These are phyloP conservation scores for Puccinia coronata DNA, from an alignment of 1,284 basidiomycete genomes.

Conservation along the genomic window DNA sequence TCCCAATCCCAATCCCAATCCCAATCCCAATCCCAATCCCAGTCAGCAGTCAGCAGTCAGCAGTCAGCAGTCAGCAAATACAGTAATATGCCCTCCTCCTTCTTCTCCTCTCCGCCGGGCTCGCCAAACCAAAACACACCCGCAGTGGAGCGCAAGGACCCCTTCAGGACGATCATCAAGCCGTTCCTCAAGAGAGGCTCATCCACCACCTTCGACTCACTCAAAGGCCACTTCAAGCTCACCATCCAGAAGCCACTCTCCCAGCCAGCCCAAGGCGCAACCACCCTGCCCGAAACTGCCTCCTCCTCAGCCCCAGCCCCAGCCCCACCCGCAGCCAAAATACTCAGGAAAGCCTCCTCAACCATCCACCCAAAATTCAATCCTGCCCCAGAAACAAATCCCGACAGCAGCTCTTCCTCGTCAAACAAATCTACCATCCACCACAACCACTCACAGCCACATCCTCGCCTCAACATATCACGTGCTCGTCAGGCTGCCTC, in stretches of 20 bases:
- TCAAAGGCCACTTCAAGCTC: conserved; percentile 23
- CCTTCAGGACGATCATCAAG: conserved; percentile 10
- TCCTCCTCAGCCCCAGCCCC: neutral
- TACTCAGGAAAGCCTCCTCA: neutral
- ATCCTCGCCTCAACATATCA: neutral
- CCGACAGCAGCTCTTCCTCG: neutral
- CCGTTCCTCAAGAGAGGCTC: conserved; percentile 16
- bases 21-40: too few species aligned
- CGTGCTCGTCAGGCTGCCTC: too few species aligned
- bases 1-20: too few species aligned
- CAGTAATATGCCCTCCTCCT: neutral
- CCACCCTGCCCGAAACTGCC: neutral
- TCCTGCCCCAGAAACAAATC: neutral
- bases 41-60: neutral
- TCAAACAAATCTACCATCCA: neutral
- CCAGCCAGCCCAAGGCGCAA: neutral
- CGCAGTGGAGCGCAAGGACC: neutral
- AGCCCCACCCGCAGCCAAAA: neutral
- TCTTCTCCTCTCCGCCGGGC: neutral
- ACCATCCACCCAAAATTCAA: neutral
- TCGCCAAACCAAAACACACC: neutral
- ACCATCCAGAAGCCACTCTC: neutral
- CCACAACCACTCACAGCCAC: neutral
- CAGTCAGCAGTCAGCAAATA: neutral
- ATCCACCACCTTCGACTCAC: neutral